Conservation (phyloP, 2,329 filamentous ascomycete genomes). For the Colletotrichum salicis region DNA sequence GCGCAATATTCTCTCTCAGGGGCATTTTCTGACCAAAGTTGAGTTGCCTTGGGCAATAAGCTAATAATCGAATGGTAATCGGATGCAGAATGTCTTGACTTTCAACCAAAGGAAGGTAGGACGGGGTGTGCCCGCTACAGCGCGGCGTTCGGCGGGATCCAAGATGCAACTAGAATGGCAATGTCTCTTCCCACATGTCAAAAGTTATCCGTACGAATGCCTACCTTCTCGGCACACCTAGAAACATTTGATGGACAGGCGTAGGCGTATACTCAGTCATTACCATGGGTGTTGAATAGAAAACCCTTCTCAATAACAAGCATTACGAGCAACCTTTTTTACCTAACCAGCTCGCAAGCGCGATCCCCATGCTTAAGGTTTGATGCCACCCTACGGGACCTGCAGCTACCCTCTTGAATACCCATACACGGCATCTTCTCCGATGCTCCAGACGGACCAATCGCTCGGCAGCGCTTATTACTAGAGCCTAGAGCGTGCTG, state of each 20-base stretch:
- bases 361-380: slow-evolving; percentile 29
- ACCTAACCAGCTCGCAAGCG: slow-evolving; percentile 10
- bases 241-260: neutral
- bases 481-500: neutral
- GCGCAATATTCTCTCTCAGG: neutral
- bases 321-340: slow-evolving; percentile 1
- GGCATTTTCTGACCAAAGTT: neutral
- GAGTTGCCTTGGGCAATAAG: neutral
- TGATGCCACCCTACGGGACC: slow-evolving; percentile 23
- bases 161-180: neutral
- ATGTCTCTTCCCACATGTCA: neutral
- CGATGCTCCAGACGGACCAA: neutral
- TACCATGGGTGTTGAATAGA: neutral
- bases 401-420: slow-evolving; percentile 7
- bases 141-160: neutral
- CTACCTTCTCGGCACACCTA: neutral
- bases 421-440: neutral
- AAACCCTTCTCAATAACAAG: neutral
- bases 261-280: neutral
- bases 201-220: neutral
- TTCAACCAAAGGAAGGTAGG: neutral
- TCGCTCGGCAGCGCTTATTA: neutral
- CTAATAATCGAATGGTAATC: neutral
- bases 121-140: neutral
- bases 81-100: neutral